A percentile compares a stretch with the other conserved stretches of the same genome.
Conservation (phyloP, 2,329 filamentous ascomycete species). For the Colletotrichum musae region DNA sequence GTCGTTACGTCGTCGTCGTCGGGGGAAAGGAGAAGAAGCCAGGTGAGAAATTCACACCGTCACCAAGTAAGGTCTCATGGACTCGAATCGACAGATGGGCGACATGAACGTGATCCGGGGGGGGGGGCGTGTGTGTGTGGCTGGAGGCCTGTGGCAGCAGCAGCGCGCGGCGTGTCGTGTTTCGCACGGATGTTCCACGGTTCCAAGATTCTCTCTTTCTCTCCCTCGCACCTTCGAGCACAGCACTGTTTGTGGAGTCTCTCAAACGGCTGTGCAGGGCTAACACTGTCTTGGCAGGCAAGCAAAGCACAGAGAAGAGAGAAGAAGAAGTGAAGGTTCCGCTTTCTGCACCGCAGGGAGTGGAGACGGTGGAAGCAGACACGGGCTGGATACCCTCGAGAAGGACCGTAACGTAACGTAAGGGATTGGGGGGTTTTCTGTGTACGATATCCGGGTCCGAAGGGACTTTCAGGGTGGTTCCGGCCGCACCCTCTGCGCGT, state of each 20-base stretch:
- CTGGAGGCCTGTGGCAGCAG: neutral
- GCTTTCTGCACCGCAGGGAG: neutral
- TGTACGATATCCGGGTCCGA: neutral
- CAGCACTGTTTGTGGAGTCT: slow-evolving; percentile 10
- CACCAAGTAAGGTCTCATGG: slow-evolving; percentile 3
- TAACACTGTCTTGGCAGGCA: neutral
- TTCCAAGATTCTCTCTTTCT: neutral
- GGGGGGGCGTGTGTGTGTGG: slow-evolving; percentile 7
- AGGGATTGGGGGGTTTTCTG: too few species aligned
- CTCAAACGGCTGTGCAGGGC: neutral
- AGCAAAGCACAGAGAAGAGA: neutral
- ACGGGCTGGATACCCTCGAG: neutral
- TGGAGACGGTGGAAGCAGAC: neutral
- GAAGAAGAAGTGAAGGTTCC: too few species aligned
- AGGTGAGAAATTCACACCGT: neutral
- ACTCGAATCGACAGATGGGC: neutral
- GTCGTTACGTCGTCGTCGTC: too few species aligned
- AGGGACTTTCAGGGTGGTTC: neutral
- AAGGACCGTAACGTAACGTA: too few species aligned
- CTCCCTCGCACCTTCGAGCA: neutral
- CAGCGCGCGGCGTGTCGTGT: neutral
- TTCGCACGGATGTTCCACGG: slow-evolving; percentile 10
- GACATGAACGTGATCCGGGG: slow-evolving; percentile 19
- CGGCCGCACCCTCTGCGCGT: neutral
- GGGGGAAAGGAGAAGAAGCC: too few species aligned